Base-by-base conservation (phyloP, 176 grass and related monocot species). In the Eleusine coracana region DNA sequence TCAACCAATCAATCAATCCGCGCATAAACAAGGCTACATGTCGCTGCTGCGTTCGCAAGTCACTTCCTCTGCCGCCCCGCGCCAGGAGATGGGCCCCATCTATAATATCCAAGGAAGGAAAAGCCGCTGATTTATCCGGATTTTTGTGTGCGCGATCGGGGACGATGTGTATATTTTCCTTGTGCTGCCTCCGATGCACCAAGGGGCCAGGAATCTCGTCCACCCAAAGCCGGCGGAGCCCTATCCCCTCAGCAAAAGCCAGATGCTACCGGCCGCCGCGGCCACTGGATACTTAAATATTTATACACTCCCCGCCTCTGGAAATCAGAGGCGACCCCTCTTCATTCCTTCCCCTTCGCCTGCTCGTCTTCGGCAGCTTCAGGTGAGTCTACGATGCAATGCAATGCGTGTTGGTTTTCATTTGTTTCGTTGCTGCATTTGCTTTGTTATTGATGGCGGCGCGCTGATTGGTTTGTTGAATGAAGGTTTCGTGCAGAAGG, bases 161-260 rank as follows among this genome's bases (percentile, higher is more conserved):
- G 13, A 2, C 11, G 31, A 18, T 42, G 31, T 34, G 36, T 29
- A 37, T 81, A 66, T 38, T 42, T 11, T 13, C 14, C 28, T 38
- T 25, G 45, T 29, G 6, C 34, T 41, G 86, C 48, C 82, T 50
- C 82, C n/a, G 59, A 5, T 72, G 67, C 10, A 3, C n/a, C 27
- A 29, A 68, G 68, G 50, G 74, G 79, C 39, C 88, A 55, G 76
- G 71, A 82, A 85, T 92, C 61, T 86, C 90, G 88, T 92, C 93
- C 93, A 96, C 88, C 82, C 93, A 90, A 72, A 75, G 16, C 16
- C 7, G 31, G 41, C 21, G 68, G 27, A 92, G 84, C 90, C 93
- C 90, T 96, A 96, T 96, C 90, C 45, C 85, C 79, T 87, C 50
- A 7, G 72, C 87, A 91, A 91, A 79, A 88, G 85, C 71, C 89